phyloP scores from a whole-genome alignment of 2,329 filamentous ascomycete species.

The Botrytis fragariae region DNA sequence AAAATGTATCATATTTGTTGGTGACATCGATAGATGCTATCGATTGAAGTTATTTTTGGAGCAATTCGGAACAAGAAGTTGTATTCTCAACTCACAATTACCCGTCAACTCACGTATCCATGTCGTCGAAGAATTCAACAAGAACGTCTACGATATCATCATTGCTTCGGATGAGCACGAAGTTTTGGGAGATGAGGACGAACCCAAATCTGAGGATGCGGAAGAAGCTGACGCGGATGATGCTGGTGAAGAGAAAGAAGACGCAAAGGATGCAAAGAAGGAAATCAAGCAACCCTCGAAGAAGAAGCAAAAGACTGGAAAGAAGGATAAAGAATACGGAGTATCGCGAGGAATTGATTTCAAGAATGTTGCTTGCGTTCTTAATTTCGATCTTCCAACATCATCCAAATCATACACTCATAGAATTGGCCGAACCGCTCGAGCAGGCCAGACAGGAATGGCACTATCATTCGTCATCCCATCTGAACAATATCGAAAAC shows the following conservation, averaged over 20 bases:
- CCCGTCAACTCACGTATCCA: slow-evolving; percentile 91
- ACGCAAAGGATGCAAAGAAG: slow-evolving; percentile 39
- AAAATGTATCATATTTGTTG: slow-evolving; percentile 82
- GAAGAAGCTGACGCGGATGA: slow-evolving; percentile 26
- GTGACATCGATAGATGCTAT: slow-evolving; percentile 86
- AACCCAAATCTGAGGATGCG: slow-evolving; percentile 26
- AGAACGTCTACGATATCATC: slow-evolving; percentile 94
- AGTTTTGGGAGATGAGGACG: slow-evolving; percentile 64
- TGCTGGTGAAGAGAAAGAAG: slow-evolving; percentile 37
- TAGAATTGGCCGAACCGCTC: slow-evolving; percentile 87
- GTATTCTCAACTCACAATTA: slow-evolving; percentile 89
- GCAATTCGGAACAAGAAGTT: slow-evolving; percentile 92
- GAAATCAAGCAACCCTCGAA: slow-evolving; percentile 48
- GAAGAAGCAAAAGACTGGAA: slow-evolving; percentile 63
- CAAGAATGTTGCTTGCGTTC: slow-evolving; percentile 86
- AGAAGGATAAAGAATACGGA: slow-evolving; percentile 81
- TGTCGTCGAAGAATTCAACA: slow-evolving; percentile 96
- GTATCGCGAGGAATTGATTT: slow-evolving; percentile 98
- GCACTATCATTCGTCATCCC: slow-evolving; percentile 94
- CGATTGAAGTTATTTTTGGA: slow-evolving; percentile 92
- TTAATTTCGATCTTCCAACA: slow-evolving; percentile 94
- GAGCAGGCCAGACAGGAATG: slow-evolving; percentile 89
- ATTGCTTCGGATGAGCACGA: slow-evolving; percentile 94
- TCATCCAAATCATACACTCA: slow-evolving; percentile 94
- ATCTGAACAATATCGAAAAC: slow-evolving; percentile 76